Evolutionary conservation across 2,329 filamentous ascomycete genomes (phyloP).

Genomic region (Aspergillus calidoustus): DNA sequence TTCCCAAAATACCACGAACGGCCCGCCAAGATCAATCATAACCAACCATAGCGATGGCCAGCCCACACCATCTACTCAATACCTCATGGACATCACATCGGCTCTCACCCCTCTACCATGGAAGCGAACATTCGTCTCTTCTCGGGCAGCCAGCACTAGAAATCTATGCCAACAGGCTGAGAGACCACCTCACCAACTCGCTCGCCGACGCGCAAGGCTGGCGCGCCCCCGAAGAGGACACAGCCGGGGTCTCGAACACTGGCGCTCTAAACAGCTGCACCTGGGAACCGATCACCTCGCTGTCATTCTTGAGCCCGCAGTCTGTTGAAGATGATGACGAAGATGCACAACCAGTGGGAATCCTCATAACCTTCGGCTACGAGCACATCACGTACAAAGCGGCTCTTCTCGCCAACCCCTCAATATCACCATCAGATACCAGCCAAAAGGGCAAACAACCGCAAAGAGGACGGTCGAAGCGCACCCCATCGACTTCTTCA

Average conservation of each 20-base stretch:
- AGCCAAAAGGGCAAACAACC: background rate
- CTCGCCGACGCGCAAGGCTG: slow-evolving; percentile 50
- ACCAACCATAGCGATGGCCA: slow-evolving; percentile 30
- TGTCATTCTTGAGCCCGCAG: slow-evolving; percentile 31
- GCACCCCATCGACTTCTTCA: background rate
- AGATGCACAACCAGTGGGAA: slow-evolving; percentile 38
- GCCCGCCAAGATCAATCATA: background rate
- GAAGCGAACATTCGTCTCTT: slow-evolving; percentile 41
- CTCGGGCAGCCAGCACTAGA: slow-evolving; percentile 44
- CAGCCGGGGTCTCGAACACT: slow-evolving; percentile 44
- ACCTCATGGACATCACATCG: slow-evolving; percentile 60
- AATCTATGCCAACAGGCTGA: slow-evolving; percentile 53
- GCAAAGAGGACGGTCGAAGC: slow-evolving; percentile 1
- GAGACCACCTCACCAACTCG: slow-evolving; percentile 54
- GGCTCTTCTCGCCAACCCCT: slow-evolving; percentile 50
- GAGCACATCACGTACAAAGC: slow-evolving; percentile 56
- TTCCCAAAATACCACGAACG: background rate
- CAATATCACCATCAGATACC: background rate
- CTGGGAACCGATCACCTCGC: slow-evolving; percentile 47
- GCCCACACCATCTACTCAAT: slow-evolving; percentile 52
- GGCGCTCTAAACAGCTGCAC: slow-evolving; percentile 54
- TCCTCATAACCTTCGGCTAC: slow-evolving; percentile 56
- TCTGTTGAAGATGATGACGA: background rate
- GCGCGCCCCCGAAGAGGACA: slow-evolving; percentile 36
- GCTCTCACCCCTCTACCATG: slow-evolving; percentile 59